These are phyloP conservation scores for Malassezia nana DNA, from an alignment of 1,284 basidiomycete species.

Conservation along the genomic window DNA sequence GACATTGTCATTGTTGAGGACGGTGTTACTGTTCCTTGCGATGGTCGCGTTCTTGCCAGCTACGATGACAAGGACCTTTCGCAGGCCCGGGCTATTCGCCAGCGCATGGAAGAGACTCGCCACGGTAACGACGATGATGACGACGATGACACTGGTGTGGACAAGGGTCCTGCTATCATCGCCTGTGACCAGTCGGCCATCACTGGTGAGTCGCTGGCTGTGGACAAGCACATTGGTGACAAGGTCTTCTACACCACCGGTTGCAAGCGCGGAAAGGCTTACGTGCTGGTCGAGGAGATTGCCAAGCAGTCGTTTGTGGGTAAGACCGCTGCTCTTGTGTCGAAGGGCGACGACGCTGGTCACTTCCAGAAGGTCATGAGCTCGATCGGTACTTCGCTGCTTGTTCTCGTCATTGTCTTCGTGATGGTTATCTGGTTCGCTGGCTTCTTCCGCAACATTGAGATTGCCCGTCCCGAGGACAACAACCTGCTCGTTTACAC, in stretches of 20 bases:
- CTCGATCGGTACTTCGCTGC: slow-evolving; percentile 53
- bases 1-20: slow-evolving; percentile 53
- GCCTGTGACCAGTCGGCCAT: slow-evolving; percentile 55
- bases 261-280: slow-evolving; percentile 55
- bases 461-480: slow-evolving; percentile 51
- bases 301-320: slow-evolving; percentile 54
- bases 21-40: slow-evolving; percentile 54
- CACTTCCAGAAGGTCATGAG: slow-evolving; percentile 55
- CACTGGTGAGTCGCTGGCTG: slow-evolving; percentile 55
- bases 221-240: slow-evolving; percentile 56
- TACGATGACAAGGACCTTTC: slow-evolving; percentile 50
- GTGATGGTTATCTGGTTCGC: slow-evolving; percentile 52
- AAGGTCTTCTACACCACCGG: slow-evolving; percentile 51
- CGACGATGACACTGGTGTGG: slow-evolving; percentile 49
- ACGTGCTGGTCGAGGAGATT: slow-evolving; percentile 51
- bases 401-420: slow-evolving; percentile 54
- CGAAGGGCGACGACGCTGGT: slow-evolving; percentile 48
- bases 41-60: slow-evolving; percentile 53
- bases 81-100: slow-evolving; percentile 41
- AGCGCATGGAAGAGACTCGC: slow-evolving; percentile 41
- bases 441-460: slow-evolving; percentile 52
- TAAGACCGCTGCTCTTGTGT: slow-evolving; percentile 52
- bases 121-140: slow-evolving; percentile 39
- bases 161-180: slow-evolving; percentile 54
- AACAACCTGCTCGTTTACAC: slow-evolving; percentile 55